Conservation (phyloP, 768 basidiomycete genomes). For the Auriculariales sp. region DNA sequence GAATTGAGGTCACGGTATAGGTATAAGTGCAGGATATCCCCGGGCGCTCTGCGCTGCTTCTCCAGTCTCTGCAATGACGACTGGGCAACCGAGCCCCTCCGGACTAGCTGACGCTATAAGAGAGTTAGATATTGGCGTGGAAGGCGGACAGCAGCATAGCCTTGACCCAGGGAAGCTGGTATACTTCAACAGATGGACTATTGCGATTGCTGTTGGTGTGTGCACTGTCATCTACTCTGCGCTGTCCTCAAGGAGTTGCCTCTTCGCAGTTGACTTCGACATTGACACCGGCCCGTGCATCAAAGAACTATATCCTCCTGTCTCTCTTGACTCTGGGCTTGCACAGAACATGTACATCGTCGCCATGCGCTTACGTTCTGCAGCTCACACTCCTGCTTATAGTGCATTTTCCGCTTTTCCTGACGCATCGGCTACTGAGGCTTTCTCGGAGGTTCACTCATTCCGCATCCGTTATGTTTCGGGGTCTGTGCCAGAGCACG, state of each 20-base stretch:
- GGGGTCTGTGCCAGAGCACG: slow-evolving; percentile 16
- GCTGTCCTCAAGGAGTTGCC: neutral
- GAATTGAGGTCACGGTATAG: too few species aligned
- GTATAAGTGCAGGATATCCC: too few species aligned
- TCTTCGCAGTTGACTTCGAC: slow-evolving; percentile 67
- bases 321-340: slow-evolving; percentile 50
- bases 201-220: slow-evolving; percentile 51
- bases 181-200: slow-evolving; percentile 50
- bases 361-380: neutral
- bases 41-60: too few species aligned
- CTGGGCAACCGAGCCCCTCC: too few species aligned
- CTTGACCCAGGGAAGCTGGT: slow-evolving; percentile 32
- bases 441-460: slow-evolving; percentile 73
- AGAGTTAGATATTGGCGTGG: neutral
- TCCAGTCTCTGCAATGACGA: too few species aligned
- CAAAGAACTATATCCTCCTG: slow-evolving; percentile 50
- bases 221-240: slow-evolving; percentile 3
- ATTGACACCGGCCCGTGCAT: slow-evolving; percentile 75
- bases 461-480: slow-evolving; percentile 59
- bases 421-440: slow-evolving; percentile 72
- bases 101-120: too few species aligned
- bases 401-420: slow-evolving; percentile 91
- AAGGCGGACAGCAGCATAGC: slow-evolving; percentile 5
- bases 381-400: slow-evolving; percentile 5
- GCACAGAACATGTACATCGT: slow-evolving; percentile 69